Evolutionary conservation across 768 basidiomycete species (phyloP).

Genomic region (Cyclocybe cylindracea): DNA sequence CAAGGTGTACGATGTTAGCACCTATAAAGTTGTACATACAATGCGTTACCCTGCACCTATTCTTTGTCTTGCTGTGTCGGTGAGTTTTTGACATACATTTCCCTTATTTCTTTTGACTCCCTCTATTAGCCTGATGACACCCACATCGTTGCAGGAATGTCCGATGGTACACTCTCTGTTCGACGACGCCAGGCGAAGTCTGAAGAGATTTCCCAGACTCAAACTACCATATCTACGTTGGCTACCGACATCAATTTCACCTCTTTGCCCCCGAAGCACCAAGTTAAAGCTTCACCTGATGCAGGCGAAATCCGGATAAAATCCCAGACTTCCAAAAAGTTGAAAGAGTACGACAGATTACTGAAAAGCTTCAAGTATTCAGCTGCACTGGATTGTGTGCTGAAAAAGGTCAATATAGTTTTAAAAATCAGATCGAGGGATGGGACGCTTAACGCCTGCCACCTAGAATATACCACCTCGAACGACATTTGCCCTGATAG

Average conservation of each 20-base stretch:
- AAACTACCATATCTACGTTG: slow-evolving; percentile 5
- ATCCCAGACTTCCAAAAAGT: slow-evolving; percentile 61
- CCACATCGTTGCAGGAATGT: slow-evolving; percentile 96
- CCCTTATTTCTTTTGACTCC: slow-evolving; percentile 6
- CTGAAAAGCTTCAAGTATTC: slow-evolving; percentile 94
- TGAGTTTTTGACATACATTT: slow-evolving; percentile 37
- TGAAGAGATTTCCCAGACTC: slow-evolving; percentile 39
- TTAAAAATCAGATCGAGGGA: not conserved
- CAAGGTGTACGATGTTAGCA: slow-evolving; percentile 95
- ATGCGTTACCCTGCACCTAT: slow-evolving; percentile 97
- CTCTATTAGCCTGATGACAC: slow-evolving; percentile 85
- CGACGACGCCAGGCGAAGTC: slow-evolving; percentile 82
- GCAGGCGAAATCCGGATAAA: slow-evolving; percentile 79
- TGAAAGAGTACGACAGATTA: slow-evolving; percentile 87
- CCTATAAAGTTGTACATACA: slow-evolving; percentile 95
- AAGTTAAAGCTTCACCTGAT: slow-evolving; percentile 52
- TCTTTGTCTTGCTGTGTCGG: slow-evolving; percentile 88
- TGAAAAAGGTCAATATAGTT: slow-evolving; percentile 64
- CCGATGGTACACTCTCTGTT: slow-evolving; percentile 97
- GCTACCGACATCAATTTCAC: slow-evolving; percentile 13
- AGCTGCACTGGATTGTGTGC: slow-evolving; percentile 89
- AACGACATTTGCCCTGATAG: slow-evolving; percentile 86
- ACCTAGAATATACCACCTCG: slow-evolving; percentile 80
- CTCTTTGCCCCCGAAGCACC: slow-evolving; percentile 1
- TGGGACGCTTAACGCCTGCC: slow-evolving; percentile 1